Evolutionary conservation across 2,329 filamentous ascomycete genomes (phyloP), one percentile per base, ranked within the genome.

Genomic region (Grosmannia penicillata): DNA sequence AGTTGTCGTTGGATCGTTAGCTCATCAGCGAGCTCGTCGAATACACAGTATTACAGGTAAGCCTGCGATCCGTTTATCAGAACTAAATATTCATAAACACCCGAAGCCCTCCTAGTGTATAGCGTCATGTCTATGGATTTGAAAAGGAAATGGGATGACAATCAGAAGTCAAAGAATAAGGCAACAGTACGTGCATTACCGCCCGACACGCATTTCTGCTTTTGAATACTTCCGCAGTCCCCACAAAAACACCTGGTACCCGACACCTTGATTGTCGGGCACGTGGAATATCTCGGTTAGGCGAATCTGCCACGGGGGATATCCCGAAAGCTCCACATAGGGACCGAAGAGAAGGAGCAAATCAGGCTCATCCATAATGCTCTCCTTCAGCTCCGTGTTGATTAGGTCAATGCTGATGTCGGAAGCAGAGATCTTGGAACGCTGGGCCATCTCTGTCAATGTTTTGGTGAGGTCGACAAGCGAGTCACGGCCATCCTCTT

Each of bases 401-500:
- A 98, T 78, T 36, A 98, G 64, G 45, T 95, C 84, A 36, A 72
- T 69, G 40, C 77, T 86, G 52, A 98, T 87, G 54, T 98, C 87
- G 24, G 75, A 67, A 1, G 83, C 72, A 2, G 74, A 73, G 13
- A 98, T 69, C 59, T 94, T 95, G 42, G 77, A 77, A 48, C 79
- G 77, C 57, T 96, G 91, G 7, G 85, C 82, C 91, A 98, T 96
- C 53, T 94, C 84, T 6, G 89, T 75, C 18, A 98, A 68, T 1
- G 93, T 96, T 53, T 87, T 85, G 30, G 91, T 98, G 33, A 98
- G 70, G 57, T 98, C 91, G 29, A 98, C 87, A 45, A 98, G 74
- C 4, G 89, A 95, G 52, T 93, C 85, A 39, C 89, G 76, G 35
- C 91, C 89, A 50, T 98, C 91, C 40, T 89, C 81, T 27, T 77